Base-by-base conservation (phyloP, 2,329 filamentous ascomycete species). In the Colletotrichum sp. region DNA sequence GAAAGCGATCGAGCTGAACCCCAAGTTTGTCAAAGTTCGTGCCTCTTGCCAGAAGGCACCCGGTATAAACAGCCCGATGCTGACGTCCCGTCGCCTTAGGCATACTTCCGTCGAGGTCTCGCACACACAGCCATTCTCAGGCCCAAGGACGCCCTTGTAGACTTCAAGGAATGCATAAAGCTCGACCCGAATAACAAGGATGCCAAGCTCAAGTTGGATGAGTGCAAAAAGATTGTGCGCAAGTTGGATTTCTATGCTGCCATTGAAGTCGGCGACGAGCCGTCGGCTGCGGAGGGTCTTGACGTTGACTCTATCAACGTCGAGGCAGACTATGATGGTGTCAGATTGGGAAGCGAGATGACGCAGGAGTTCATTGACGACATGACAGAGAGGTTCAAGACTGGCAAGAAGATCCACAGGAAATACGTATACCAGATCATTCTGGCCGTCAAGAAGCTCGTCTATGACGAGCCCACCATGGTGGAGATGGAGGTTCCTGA, bases 341-440 rank as follows among this genome's bases (percentile, higher is more conserved):
- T 93, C 26, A 90, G 90, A 72, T 87, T 99, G 69, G 93, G 91
- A 52, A 90, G 93, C 68, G 90, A 94, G 83, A 99, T 99, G 96
- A 98, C 96, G 2, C 92, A 96, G 79, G 96, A 98, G 81, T 99
- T 99, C 82, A 95, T 99, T 81, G 95, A 98, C 81, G 96, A 99
- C 87, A 98, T 99, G 96, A 96, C 95, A 72, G 92, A 97, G 84
- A 90, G 97, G 36, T 99, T 99, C 91, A 98, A 98, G 91, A 93
- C 92, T 67, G 97, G 97, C 83, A 99, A 99, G 90, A 96, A 95
- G 86, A 90, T 99, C 73, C 95, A 97, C 85, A 93, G 92, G 87
- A 99, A 99, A 90, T 99, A 98, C 83, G 97, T 96, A 79, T 99
- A 96, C 89, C 95, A 98, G 87, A 99, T 99, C 82, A 91, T 99